A percentile compares a stretch with the other conserved stretches of the same genome.
phyloP scores from a whole-genome alignment of 345 rosid species.

The Viola odorata region DNA sequence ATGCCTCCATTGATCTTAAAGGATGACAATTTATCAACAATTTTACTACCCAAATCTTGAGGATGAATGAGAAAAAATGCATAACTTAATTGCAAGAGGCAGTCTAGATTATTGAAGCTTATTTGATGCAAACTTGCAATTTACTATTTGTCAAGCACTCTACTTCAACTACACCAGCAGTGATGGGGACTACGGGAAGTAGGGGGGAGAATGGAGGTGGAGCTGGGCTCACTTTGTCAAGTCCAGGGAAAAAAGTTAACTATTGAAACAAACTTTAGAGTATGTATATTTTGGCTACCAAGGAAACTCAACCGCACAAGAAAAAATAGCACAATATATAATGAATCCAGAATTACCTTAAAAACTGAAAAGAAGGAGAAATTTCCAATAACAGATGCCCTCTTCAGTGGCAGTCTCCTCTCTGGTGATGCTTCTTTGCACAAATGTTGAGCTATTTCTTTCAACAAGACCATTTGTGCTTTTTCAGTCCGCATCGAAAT shows the following conservation, averaged over 20 bases:
- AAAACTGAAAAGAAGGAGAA: constrained; percentile 55
- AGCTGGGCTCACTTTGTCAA: neutral
- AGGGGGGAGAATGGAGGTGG: neutral
- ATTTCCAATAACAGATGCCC: constrained; percentile 37
- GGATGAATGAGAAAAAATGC: neutral
- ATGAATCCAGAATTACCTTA: constrained; percentile 47
- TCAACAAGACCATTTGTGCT: constrained; percentile 72
- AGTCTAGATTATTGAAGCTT: neutral
- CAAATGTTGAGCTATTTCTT: constrained; percentile 93
- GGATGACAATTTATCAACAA: no score
- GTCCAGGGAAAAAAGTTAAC: neutral
- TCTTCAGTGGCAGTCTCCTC: constrained; percentile 38
- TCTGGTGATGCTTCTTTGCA: constrained; percentile 71
- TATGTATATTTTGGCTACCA: neutral
- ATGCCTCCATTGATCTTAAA: no score
- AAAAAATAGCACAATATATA: neutral
- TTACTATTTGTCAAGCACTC: neutral
- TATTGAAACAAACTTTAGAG: neutral
- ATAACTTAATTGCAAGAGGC: neutral
- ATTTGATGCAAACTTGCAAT: neutral
- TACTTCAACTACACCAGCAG: neutral
- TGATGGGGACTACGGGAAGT: neutral
- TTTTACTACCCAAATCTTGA: no score
- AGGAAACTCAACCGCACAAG: neutral
- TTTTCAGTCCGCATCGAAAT: constrained; percentile 90